phyloP scores from a whole-genome alignment of 2,329 filamentous ascomycete species.

The Colletotrichum limetticola region DNA sequence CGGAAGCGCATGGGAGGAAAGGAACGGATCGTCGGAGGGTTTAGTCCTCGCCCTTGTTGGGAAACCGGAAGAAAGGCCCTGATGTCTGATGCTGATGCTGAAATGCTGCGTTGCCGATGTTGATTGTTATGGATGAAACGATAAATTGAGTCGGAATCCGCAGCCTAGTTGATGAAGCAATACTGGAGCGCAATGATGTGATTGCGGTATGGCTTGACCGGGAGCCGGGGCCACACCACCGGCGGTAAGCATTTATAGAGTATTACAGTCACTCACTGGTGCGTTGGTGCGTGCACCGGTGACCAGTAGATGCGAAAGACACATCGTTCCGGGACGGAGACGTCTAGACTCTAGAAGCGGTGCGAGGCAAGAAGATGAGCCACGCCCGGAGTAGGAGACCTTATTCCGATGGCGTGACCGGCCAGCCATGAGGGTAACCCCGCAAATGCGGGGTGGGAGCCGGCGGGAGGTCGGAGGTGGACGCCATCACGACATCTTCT shows the following conservation, averaged over 20 bases:
- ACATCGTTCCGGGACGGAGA: not conserved
- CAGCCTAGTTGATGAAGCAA: slow-evolving; percentile 33
- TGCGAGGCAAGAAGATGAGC: not conserved
- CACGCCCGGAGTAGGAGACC: slow-evolving; percentile 2
- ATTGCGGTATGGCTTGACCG: slow-evolving; percentile 29
- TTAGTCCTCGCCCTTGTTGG: slow-evolving; percentile 2
- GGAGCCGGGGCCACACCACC: slow-evolving; percentile 22
- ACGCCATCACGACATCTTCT: slow-evolving; percentile 27
- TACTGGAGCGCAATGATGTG: slow-evolving; percentile 35
- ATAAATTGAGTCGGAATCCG: slow-evolving; percentile 13
- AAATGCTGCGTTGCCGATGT: not conserved
- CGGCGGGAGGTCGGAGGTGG: slow-evolving; percentile 20
- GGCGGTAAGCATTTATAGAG: slow-evolving; percentile 16
- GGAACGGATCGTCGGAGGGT: slow-evolving; percentile 24
- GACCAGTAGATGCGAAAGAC: not conserved
- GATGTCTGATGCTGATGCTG: slow-evolving; percentile 6
- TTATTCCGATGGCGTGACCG: slow-evolving; percentile 33
- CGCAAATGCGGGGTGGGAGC: slow-evolving; percentile 32
- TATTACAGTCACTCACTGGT: not conserved
- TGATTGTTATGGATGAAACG: slow-evolving; percentile 10
- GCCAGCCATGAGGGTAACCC: slow-evolving; percentile 13
- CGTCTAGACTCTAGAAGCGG: not conserved
- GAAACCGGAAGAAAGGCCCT: slow-evolving; percentile 3
- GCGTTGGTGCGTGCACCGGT: slow-evolving; percentile 7
- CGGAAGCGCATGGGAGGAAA: slow-evolving; percentile 17